Conservation (phyloP, 1,284 basidiomycete genomes). For the Papiliotrema fonsecae region DNA sequence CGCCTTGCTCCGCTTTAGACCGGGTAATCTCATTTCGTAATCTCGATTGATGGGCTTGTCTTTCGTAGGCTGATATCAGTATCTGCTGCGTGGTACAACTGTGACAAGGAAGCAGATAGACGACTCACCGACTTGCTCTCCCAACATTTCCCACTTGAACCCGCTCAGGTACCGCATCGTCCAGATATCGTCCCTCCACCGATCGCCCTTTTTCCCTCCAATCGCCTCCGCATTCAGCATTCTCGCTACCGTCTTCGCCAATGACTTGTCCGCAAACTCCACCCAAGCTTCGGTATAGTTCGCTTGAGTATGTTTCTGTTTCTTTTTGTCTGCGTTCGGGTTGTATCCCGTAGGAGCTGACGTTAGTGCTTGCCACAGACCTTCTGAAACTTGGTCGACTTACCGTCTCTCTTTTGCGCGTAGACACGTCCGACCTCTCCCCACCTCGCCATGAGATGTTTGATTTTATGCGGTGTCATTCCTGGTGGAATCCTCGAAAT, state of each 20-base stretch:
- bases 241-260: constrained; percentile 83
- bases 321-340: constrained; percentile 26
- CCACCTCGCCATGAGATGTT: constrained; percentile 80
- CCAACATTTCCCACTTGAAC: constrained; percentile 99
- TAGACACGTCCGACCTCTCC: constrained; percentile 83
- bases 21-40: constrained; percentile 86
- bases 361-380: not conserved
- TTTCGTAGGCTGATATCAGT: constrained; percentile 70
- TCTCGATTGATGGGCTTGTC: constrained; percentile 78
- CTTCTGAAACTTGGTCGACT: constrained; percentile 8
- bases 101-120: not conserved
- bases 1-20: constrained; percentile 80
- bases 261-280: constrained; percentile 88
- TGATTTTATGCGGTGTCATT: constrained; percentile 94
- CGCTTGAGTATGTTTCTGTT: constrained; percentile 65
- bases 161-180: constrained; percentile 98
- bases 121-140: constrained; percentile 89
- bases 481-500: constrained; percentile 97
- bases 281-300: constrained; percentile 98
- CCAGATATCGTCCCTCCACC: constrained; percentile 95
- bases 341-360: constrained; percentile 37
- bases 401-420: constrained; percentile 73
- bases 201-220: constrained; percentile 80
- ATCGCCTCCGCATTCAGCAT: constrained; percentile 97
- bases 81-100: not conserved